Evolutionary conservation across 2,329 filamentous ascomycete genomes (phyloP).

Genomic region (Zymoseptoria tritici): DNA sequence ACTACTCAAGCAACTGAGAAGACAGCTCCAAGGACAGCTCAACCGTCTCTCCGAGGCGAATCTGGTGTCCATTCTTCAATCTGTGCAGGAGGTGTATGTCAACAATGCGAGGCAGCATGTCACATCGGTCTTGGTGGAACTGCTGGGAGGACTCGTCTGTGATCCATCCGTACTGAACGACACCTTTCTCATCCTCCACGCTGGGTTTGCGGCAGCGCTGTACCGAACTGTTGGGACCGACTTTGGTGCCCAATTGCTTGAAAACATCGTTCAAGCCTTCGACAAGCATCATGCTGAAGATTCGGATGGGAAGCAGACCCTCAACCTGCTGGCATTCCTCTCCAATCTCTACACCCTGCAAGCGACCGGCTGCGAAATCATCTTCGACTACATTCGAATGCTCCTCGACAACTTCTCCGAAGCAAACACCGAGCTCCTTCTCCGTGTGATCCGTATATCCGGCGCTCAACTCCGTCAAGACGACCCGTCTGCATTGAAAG

Average conservation of each 20-base stretch:
- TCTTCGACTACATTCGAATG: conserved; percentile 84
- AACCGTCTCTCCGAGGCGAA: conserved; percentile 92
- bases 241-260: conserved; percentile 80
- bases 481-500: conserved; percentile 79
- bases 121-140: conserved; percentile 68
- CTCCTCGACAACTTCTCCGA: conserved; percentile 71
- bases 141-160: conserved; percentile 70
- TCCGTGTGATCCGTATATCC: conserved; percentile 72
- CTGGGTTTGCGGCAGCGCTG: conserved; percentile 79
- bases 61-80: conserved; percentile 71
- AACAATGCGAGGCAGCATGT: conserved; percentile 82
- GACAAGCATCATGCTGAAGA: conserved; percentile 39
- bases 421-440: conserved; percentile 76
- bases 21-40: conserved; percentile 78
- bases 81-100: conserved; percentile 76
- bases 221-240: conserved; percentile 84
- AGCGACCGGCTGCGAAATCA: conserved; percentile 69
- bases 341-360: conserved; percentile 90
- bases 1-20: conserved; percentile 59
- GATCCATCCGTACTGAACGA: conserved; percentile 74
- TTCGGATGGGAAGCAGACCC: conserved; percentile 51
- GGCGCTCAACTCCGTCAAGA: conserved; percentile 81
- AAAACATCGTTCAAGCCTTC: conserved; percentile 69
- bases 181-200: conserved; percentile 83
- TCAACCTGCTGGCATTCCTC: conserved; percentile 75